A percentile compares a stretch with the other conserved stretches of the same genome.
These are phyloP conservation scores for Chaetomiaceae sp. DNA, from an alignment of 2,329 filamentous ascomycete genomes.

Conservation along the genomic window DNA sequence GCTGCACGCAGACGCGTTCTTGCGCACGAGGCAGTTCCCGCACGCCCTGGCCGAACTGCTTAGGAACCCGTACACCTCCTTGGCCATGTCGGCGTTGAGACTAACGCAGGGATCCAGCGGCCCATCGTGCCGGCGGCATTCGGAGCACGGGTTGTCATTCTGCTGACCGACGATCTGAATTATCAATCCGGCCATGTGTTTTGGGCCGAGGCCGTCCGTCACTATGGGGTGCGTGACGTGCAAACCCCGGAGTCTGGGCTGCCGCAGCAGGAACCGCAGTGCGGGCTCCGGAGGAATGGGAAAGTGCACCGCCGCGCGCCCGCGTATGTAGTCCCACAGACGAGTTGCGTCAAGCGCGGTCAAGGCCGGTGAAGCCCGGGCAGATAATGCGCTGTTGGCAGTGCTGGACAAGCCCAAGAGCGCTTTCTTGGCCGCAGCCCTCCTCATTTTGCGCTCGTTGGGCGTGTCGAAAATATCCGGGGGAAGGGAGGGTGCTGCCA, in stretches of 20 bases:
- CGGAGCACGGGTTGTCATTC: slow-evolving; percentile 9
- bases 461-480: background rate
- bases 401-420: background rate
- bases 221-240: background rate
- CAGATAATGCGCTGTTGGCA: background rate
- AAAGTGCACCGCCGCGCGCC: background rate
- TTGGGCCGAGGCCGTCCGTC: background rate
- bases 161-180: slow-evolving; percentile 15
- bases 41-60: slow-evolving; percentile 5
- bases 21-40: slow-evolving; percentile 11
- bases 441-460: background rate
- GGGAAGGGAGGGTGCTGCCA: slow-evolving; percentile 1
- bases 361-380: too few relatives aligned
- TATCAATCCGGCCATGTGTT: slow-evolving; percentile 5
- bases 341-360: background rate
- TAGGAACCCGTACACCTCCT: background rate
- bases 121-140: slow-evolving; percentile 11
- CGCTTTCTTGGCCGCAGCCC: too few relatives aligned
- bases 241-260: slow-evolving; percentile 6
- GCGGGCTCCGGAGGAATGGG: background rate
- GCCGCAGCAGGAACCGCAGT: slow-evolving; percentile 5
- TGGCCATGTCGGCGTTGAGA: background rate
- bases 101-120: slow-evolving; percentile 11
- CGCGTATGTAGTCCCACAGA: slow-evolving; percentile 12
- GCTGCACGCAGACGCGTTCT: slow-evolving; percentile 6